Base-by-base conservation (phyloP, 177 flowering plant genomes). In the Telopea speciosissima region DNA sequence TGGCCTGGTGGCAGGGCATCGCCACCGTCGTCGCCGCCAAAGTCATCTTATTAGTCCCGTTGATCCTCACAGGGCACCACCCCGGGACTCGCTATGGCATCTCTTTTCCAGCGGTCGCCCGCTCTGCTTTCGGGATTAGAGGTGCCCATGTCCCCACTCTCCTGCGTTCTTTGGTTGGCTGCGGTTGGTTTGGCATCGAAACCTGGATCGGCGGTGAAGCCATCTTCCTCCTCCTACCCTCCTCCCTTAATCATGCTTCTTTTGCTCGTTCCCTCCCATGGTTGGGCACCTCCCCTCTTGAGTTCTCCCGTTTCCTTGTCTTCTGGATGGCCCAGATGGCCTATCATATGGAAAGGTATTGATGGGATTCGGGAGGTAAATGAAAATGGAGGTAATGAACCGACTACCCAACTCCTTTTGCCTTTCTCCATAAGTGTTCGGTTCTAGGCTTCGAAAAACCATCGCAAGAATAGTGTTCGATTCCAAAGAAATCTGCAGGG, bases 1-100 rank as follows among this genome's bases (percentile, higher is more conserved):
- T 94, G 98, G 81, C 97, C 0, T 94, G 93, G 97, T 92, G 95
- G 96, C 96, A 94, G 76, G 98, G 93, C 24, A 84, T 94, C 9
- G 86, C 88, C 67, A 91, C 93, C 1, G 92, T 94, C 2, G 89
- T 94, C 3, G 81, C 84, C 7, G 97, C 97, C 79, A 92, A 94
- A 77, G 21, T 85, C 24, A 81, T 94, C 73, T 69, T 89, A 2
- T 49, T 91, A 25, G 42, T 88, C 72, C 93, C 91, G 0, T 56
- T 94, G 40, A 61, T 88, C 75, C 87, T 90, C 60, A 89, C 90
- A 0, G 96, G 91, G 21, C 88, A 92, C n/a, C n/a, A n/a, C n/a
- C 90, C 97, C 0, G 97, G 97, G 0, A 84, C 98, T 10, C 80
- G 77, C 3, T 89, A 92, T 68, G 97, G 97, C 17, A 85, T 92